Evolutionary conservation across 352 stramenopile species (phyloP).

Genomic region (Lagenidium sp.): DNA sequence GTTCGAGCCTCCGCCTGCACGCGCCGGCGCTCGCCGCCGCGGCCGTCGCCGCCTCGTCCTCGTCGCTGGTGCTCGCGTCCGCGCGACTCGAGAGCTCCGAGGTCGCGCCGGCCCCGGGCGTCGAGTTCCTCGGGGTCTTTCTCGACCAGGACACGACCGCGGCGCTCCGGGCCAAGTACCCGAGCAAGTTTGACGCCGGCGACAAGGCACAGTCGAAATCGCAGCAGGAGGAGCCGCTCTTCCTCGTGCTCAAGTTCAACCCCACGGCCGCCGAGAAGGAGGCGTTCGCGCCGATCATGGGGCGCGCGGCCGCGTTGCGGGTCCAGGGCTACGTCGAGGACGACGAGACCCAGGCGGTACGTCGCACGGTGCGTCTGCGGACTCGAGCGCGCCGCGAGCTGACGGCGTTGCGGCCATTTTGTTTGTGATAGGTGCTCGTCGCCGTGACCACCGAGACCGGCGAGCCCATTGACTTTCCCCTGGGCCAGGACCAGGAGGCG

Average conservation of each 20-base stretch:
- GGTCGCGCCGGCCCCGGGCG: background rate
- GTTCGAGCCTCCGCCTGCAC: slow-evolving; percentile 9
- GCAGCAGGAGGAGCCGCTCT: slow-evolving; percentile 36
- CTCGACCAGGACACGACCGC: slow-evolving; percentile 42
- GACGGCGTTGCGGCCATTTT: too few relatives aligned
- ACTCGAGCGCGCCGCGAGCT: too few relatives aligned
- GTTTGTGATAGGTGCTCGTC: slow-evolving; percentile 26
- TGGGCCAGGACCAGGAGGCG: slow-evolving; percentile 10
- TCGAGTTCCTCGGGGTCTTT: slow-evolving; percentile 78
- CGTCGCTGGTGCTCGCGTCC: slow-evolving; percentile 2
- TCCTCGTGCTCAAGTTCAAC: slow-evolving; percentile 75
- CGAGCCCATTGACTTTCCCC: slow-evolving; percentile 41
- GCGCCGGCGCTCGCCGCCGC: slow-evolving; percentile 7
- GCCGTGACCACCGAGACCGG: slow-evolving; percentile 49
- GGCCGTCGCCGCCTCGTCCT: slow-evolving; percentile 5
- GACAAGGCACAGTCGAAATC: too few relatives aligned
- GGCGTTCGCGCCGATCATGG: slow-evolving; percentile 62
- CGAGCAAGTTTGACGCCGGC: slow-evolving; percentile 28
- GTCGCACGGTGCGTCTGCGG: too few relatives aligned
- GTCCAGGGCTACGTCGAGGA: slow-evolving; percentile 64
- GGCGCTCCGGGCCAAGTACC: slow-evolving; percentile 41
- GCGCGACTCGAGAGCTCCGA: background rate
- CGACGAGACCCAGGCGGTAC: slow-evolving; percentile 42
- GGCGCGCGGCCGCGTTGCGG: slow-evolving; percentile 37
- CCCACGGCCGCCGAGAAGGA: slow-evolving; percentile 61